Evolutionary conservation across 805 yeast species (phyloP).

Genomic region (Myxozyma neotropica): DNA sequence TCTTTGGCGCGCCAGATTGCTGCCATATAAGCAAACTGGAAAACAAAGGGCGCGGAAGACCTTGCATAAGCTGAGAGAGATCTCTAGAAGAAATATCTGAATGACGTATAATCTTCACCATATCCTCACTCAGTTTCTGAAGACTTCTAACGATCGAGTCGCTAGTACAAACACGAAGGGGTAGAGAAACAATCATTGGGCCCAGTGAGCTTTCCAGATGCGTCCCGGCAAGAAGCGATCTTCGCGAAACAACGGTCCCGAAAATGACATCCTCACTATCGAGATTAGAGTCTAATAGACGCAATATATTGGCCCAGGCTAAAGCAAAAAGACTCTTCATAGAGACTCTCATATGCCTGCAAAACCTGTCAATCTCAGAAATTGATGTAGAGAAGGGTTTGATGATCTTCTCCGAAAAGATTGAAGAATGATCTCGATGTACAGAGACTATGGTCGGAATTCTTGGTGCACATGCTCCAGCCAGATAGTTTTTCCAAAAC

Average conservation of each 20-base stretch:
- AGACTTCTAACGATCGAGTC: background rate
- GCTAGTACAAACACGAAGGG: slow-evolving; percentile 13
- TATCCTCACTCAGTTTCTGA: background rate
- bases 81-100: slow-evolving; percentile 7
- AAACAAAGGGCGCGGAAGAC: background rate
- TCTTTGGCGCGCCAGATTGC: slow-evolving; percentile 4
- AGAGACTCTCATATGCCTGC: slow-evolving; percentile 7
- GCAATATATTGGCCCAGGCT: slow-evolving; percentile 32
- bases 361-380: background rate
- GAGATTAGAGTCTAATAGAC: background rate
- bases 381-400: background rate
- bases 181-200: slow-evolving; percentile 23
- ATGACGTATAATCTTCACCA: slow-evolving; percentile 4
- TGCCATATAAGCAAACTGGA: slow-evolving; percentile 27
- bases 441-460: slow-evolving; percentile 8
- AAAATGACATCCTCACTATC: slow-evolving; percentile 28
- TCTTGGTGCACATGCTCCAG: background rate
- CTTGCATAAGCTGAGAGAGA: background rate
- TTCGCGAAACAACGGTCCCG: slow-evolving; percentile 31
- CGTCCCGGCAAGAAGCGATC: slow-evolving; percentile 14
- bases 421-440: background rate
- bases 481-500: slow-evolving; percentile 20
- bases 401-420: background rate
- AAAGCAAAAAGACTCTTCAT: slow-evolving; percentile 26
- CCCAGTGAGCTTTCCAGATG: slow-evolving; percentile 14